Evolutionary conservation across 371 early-diverging fungal species (phyloP).

Genomic region (Circinella umbellata): DNA sequence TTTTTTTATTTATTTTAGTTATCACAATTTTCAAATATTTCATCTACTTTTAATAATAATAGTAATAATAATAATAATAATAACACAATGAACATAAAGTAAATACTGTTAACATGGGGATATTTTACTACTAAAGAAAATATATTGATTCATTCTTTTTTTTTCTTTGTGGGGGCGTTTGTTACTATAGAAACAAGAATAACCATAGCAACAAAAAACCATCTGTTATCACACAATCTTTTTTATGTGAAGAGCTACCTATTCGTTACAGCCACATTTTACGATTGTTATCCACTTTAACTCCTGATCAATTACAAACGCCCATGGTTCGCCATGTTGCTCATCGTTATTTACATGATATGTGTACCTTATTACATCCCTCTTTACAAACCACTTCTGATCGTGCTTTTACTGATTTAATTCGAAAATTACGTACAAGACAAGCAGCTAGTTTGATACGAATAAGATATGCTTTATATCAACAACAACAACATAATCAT

Average conservation of each 20-base stretch:
- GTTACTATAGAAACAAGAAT: not conserved
- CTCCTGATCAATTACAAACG: constrained; percentile 36
- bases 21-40: constrained; percentile 10
- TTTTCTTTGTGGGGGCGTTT: not conserved
- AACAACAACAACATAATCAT: not conserved
- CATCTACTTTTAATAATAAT: not conserved
- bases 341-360: constrained; percentile 49
- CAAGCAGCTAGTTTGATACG: constrained; percentile 45
- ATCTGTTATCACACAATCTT: constrained; percentile 50
- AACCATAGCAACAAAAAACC: constrained; percentile 1
- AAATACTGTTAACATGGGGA: not conserved
- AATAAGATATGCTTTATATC: constrained; percentile 45
- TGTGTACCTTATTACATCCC: constrained; percentile 46
- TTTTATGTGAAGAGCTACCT: constrained; percentile 73
- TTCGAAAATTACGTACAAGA: constrained; percentile 37
- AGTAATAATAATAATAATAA: not conserved
- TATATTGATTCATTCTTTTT: not conserved
- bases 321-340: constrained; percentile 46
- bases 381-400: constrained; percentile 37
- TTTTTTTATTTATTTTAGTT: constrained; percentile 1
- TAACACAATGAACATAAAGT: not conserved
- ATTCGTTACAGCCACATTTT: constrained; percentile 72
- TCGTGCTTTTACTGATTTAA: constrained; percentile 50
- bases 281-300: constrained; percentile 48
- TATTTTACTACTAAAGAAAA: not conserved